phyloP scores from a whole-genome alignment of 1,284 basidiomycete species.

The Sanguinoderma infundibulare region DNA sequence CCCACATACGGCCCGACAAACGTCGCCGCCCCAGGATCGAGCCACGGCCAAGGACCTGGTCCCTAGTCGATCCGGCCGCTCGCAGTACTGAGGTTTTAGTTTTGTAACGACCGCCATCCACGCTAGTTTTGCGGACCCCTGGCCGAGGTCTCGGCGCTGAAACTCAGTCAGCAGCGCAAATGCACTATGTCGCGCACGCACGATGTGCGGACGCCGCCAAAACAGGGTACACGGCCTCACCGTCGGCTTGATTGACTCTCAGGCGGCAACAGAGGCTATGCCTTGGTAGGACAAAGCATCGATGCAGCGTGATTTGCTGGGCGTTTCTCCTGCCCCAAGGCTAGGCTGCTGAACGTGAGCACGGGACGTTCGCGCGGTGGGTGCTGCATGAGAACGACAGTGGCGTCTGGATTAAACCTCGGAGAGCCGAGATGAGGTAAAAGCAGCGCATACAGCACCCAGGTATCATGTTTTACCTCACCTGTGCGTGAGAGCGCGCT shows the following conservation, averaged over 20 bases:
- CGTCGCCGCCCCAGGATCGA: slow-evolving; percentile 1
- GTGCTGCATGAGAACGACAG: slow-evolving; percentile 14
- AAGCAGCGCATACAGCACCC: slow-evolving; percentile 8
- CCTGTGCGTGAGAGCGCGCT: slow-evolving; percentile 16
- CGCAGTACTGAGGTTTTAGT: background rate
- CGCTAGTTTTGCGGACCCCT: background rate
- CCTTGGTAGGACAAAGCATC: background rate
- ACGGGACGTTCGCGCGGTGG: slow-evolving; percentile 18
- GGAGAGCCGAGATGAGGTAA: slow-evolving; percentile 19
- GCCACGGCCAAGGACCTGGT: background rate
- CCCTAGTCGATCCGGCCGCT: slow-evolving; percentile 2
- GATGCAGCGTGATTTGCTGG: slow-evolving; percentile 9
- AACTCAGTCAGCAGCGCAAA: background rate
- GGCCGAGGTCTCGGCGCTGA: background rate
- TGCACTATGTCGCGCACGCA: slow-evolving; percentile 5
- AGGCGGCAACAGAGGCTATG: background rate
- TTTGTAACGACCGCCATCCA: background rate
- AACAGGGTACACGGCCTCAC: slow-evolving; percentile 7
- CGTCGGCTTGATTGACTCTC: background rate
- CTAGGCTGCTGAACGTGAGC: slow-evolving; percentile 10
- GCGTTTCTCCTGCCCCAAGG: slow-evolving; percentile 20
- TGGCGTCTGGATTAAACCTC: slow-evolving; percentile 14
- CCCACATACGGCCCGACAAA: slow-evolving; percentile 4
- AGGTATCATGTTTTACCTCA: background rate
- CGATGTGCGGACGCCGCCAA: slow-evolving; percentile 11